These are phyloP conservation scores for Linaria vulgaris DNA, from an alignment of 257 asterid species.

Conservation along the genomic window DNA sequence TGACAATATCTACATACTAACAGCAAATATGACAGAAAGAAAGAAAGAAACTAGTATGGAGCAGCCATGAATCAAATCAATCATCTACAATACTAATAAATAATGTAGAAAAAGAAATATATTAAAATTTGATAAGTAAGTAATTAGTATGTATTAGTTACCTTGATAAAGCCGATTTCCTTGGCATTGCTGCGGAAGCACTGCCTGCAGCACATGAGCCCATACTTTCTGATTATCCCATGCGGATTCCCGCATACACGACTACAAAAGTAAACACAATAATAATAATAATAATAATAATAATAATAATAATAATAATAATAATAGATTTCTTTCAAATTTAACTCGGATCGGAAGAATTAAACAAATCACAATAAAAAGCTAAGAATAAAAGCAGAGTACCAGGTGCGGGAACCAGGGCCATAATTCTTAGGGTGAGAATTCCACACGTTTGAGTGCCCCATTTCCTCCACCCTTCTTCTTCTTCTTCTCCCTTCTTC, in stretches of 20 bases:
- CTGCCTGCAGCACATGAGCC: constrained; percentile 38
- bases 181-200: constrained; percentile 38
- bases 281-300: too few relatives aligned
- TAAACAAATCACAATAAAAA: background rate
- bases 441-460: constrained; percentile 51
- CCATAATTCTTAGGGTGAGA: constrained; percentile 53
- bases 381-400: background rate
- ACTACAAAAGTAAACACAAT: constrained; percentile 13
- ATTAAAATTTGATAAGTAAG: too few relatives aligned
- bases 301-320: too few relatives aligned
- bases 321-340: too few relatives aligned
- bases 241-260: constrained; percentile 37
- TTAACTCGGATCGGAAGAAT: too few relatives aligned
- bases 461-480: constrained; percentile 39
- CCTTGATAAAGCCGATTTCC: constrained; percentile 35
- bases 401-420: constrained; percentile 45
- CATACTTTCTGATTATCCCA: constrained; percentile 31
- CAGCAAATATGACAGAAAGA: too few relatives aligned
- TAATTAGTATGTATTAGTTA: background rate
- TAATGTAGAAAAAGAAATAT: too few relatives aligned
- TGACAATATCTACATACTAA: too few relatives aligned
- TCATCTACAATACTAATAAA: too few relatives aligned
- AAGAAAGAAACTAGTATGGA: too few relatives aligned
- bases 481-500: background rate
- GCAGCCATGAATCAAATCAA: too few relatives aligned